These are phyloP conservation scores for Candida sanyaensis DNA, from an alignment of 1,139 yeast genomes.

Conservation along the genomic window DNA sequence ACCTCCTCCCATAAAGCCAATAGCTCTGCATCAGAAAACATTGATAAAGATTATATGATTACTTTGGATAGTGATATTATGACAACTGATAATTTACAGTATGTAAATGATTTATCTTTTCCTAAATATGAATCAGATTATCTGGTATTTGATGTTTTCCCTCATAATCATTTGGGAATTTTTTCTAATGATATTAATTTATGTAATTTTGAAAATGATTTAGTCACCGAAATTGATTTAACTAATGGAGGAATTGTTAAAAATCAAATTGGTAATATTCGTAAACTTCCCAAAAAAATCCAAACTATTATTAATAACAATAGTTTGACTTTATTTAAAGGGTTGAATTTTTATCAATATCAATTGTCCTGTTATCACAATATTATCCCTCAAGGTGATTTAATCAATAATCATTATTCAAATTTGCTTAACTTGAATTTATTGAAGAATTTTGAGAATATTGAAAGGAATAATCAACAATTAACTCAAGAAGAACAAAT, in stretches of 20 bases:
- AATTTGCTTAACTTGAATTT: slow-evolving; percentile 39
- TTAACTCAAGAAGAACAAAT: slow-evolving; percentile 29
- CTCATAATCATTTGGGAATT: slow-evolving; percentile 36
- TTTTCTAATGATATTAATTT: slow-evolving; percentile 44
- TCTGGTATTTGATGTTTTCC: slow-evolving; percentile 30
- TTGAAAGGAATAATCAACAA: slow-evolving; percentile 33
- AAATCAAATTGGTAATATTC: slow-evolving; percentile 24
- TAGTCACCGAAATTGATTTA: slow-evolving; percentile 29
- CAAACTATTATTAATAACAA: slow-evolving; percentile 37
- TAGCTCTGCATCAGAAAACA: not conserved
- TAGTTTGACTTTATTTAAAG: slow-evolving; percentile 37
- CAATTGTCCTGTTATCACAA: slow-evolving; percentile 46
- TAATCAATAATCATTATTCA: slow-evolving; percentile 40
- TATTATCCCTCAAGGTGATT: slow-evolving; percentile 28
- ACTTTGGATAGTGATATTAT: slow-evolving; percentile 35
- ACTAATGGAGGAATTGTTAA: slow-evolving; percentile 24
- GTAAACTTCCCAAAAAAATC: slow-evolving; percentile 36
- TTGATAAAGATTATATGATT: slow-evolving; percentile 39
- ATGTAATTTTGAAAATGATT: slow-evolving; percentile 32
- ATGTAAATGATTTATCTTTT: slow-evolving; percentile 19
- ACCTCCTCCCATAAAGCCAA: not conserved
- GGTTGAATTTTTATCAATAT: slow-evolving; percentile 39
- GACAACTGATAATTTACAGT: slow-evolving; percentile 31
- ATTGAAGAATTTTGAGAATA: slow-evolving; percentile 41
- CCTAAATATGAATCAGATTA: slow-evolving; percentile 8